A percentile compares a stretch with the other conserved stretches of the same genome.
These are phyloP conservation scores for Phialophora verrucosa DNA, from an alignment of 2,329 filamentous ascomycete species.

Conservation along the genomic window DNA sequence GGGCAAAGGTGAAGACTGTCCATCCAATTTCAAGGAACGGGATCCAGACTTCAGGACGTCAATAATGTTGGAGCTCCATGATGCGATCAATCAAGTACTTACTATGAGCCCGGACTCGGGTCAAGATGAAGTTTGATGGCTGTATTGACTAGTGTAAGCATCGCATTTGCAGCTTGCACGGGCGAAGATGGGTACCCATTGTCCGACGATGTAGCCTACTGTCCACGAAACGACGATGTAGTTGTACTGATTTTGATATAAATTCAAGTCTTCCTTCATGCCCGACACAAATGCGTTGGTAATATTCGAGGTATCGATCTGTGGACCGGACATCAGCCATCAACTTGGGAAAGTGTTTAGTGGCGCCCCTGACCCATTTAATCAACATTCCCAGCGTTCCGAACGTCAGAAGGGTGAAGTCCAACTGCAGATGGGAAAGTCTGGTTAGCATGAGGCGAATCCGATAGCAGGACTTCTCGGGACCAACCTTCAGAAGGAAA, in stretches of 20 bases:
- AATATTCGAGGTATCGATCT: conserved; percentile 34
- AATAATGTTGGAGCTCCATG: conserved; percentile 46
- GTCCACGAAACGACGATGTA: conserved; percentile 41
- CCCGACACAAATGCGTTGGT: conserved; percentile 59
- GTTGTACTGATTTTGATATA: conserved; percentile 60
- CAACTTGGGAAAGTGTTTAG: neutral
- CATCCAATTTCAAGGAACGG: conserved; percentile 32
- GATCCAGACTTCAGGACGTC: conserved; percentile 50
- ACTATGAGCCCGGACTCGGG: conserved; percentile 33
- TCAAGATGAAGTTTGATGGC: conserved; percentile 34
- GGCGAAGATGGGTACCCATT: conserved; percentile 53
- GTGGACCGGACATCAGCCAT: neutral
- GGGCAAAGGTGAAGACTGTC: conserved; percentile 32
- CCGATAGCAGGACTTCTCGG: neutral
- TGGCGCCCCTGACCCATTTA: conserved; percentile 25
- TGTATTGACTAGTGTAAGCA: conserved; percentile 13
- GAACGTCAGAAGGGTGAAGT: conserved; percentile 27
- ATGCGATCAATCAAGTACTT: conserved; percentile 43
- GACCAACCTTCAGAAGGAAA: conserved; percentile 29
- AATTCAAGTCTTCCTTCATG: conserved; percentile 58
- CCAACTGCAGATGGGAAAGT: conserved; percentile 16
- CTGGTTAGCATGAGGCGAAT: neutral
- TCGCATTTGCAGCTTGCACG: conserved; percentile 35
- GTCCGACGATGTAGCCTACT: conserved; percentile 47
- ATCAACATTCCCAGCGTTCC: conserved; percentile 33